Percentiles rank a stretch among this genome's conserved stretches.
These are phyloP conservation scores for Apodospora peruviana DNA, from an alignment of 495 filamentous ascomycete species.

Conservation along the genomic window DNA sequence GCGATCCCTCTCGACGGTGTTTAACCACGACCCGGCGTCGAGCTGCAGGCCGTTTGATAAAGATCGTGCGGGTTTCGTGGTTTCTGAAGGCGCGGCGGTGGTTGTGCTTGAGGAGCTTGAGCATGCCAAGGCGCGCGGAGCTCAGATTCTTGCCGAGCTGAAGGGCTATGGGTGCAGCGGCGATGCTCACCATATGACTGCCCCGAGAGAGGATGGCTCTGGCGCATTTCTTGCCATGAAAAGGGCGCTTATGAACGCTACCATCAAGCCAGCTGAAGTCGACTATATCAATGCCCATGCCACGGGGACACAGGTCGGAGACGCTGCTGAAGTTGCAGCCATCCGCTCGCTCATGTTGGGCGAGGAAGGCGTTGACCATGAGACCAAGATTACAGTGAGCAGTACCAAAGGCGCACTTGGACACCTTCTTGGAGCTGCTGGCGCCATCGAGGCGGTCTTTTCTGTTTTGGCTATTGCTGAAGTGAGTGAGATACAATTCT, in stretches of 20 bases:
- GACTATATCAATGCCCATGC: slow-evolving; percentile 97
- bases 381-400: slow-evolving; percentile 71
- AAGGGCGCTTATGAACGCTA: slow-evolving; percentile 69
- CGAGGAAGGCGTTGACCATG: slow-evolving; percentile 55
- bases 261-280: slow-evolving; percentile 59
- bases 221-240: slow-evolving; percentile 84
- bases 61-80: slow-evolving; percentile 80
- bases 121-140: slow-evolving; percentile 74
- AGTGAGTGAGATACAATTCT: slow-evolving; percentile 43
- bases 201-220: slow-evolving; percentile 71
- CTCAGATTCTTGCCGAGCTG: slow-evolving; percentile 82
- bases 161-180: slow-evolving; percentile 81
- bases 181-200: slow-evolving; percentile 90
- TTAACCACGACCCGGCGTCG: slow-evolving; percentile 65
- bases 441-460: slow-evolving; percentile 83
- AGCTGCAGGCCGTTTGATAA: slow-evolving; percentile 85
- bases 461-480: slow-evolving; percentile 70
- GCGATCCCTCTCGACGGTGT: slow-evolving; percentile 73
- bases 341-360: slow-evolving; percentile 75
- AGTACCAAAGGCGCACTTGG: slow-evolving; percentile 93
- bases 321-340: slow-evolving; percentile 80
- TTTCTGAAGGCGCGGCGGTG: slow-evolving; percentile 87
- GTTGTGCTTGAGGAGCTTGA: slow-evolving; percentile 84
- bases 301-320: slow-evolving; percentile 78
- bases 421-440: slow-evolving; percentile 86